Conservation (phyloP, 108 stramenopile species). For the Phaeodactylum tricornutum region DNA sequence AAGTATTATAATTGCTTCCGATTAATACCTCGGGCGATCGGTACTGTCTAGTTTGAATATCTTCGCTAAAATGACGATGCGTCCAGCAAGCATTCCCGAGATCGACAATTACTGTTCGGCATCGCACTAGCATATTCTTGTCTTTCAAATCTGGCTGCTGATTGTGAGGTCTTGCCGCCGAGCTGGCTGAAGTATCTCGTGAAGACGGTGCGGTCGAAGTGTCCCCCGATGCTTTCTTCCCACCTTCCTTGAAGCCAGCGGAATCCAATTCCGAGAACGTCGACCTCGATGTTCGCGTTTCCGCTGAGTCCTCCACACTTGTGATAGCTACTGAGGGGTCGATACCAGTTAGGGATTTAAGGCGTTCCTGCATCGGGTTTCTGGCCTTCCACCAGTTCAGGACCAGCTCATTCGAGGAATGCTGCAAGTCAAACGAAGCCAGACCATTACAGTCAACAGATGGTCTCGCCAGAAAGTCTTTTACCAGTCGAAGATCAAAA, state of each 20-base stretch:
- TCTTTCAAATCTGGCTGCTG: slow-evolving; percentile 71
- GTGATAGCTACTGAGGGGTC: slow-evolving; percentile 46
- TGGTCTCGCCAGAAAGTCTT: slow-evolving; percentile 53
- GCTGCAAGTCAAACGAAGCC: slow-evolving; percentile 47
- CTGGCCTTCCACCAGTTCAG: slow-evolving; percentile 67
- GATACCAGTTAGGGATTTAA: slow-evolving; percentile 59
- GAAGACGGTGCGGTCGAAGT: slow-evolving; percentile 11
- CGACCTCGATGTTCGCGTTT: slow-evolving; percentile 12
- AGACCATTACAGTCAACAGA: slow-evolving; percentile 37
- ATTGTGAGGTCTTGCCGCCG: slow-evolving; percentile 25
- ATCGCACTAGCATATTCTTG: slow-evolving; percentile 43
- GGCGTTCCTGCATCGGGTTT: slow-evolving; percentile 57
- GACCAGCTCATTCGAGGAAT: slow-evolving; percentile 43
- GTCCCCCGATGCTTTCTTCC: slow-evolving; percentile 28
- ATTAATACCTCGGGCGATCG: slow-evolving; percentile 93
- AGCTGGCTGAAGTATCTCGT: slow-evolving; percentile 23
- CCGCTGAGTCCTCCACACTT: slow-evolving; percentile 17
- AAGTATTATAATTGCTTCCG: slow-evolving; percentile 87
- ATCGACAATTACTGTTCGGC: slow-evolving; percentile 85
- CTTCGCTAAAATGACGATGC: slow-evolving; percentile 94
- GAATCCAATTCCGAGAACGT: slow-evolving; percentile 9
- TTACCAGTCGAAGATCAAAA: slow-evolving; percentile 69
- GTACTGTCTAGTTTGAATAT: slow-evolving; percentile 98
- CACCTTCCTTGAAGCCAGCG: slow-evolving; percentile 29
- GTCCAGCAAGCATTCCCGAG: slow-evolving; percentile 99